Conservation (phyloP, 495 filamentous ascomycete species). For the Sordaria brevicollis region DNA sequence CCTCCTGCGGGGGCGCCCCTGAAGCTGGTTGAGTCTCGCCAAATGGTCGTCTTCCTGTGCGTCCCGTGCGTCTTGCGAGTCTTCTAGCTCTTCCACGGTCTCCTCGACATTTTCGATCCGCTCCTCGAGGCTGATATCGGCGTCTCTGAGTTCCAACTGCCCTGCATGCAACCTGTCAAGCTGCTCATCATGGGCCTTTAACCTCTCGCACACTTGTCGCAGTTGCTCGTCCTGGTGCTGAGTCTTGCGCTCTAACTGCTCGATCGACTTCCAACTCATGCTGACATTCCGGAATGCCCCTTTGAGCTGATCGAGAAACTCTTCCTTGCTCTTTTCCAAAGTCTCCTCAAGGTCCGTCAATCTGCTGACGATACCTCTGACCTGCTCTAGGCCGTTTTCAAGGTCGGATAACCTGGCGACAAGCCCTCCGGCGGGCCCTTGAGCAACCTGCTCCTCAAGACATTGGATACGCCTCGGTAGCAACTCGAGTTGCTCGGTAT, state of each 20-base stretch:
- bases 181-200: constrained; percentile 29
- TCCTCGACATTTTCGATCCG: constrained; percentile 39
- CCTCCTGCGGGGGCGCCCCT: constrained; percentile 16
- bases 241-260: constrained; percentile 31
- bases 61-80: neutral
- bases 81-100: constrained; percentile 16
- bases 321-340: constrained; percentile 38
- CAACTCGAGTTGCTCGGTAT: constrained; percentile 28
- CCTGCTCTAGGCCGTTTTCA: constrained; percentile 27
- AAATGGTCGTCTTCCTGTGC: constrained; percentile 11
- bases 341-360: constrained; percentile 41
- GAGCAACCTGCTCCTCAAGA: constrained; percentile 38
- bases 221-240: constrained; percentile 34
- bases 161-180: constrained; percentile 32
- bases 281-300: constrained; percentile 39
- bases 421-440: constrained; percentile 4
- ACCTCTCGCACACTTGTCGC: constrained; percentile 32
- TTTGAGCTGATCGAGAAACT: constrained; percentile 39
- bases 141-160: constrained; percentile 39
- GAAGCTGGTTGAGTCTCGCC: constrained; percentile 4
- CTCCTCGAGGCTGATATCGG: constrained; percentile 40
- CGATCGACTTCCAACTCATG: constrained; percentile 40
- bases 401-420: constrained; percentile 1
- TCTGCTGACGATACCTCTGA: constrained; percentile 26
- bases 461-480: constrained; percentile 35